Conservation (phyloP, 192 early-diverging fungal genomes). For the Allomyces macrogynus region DNA sequence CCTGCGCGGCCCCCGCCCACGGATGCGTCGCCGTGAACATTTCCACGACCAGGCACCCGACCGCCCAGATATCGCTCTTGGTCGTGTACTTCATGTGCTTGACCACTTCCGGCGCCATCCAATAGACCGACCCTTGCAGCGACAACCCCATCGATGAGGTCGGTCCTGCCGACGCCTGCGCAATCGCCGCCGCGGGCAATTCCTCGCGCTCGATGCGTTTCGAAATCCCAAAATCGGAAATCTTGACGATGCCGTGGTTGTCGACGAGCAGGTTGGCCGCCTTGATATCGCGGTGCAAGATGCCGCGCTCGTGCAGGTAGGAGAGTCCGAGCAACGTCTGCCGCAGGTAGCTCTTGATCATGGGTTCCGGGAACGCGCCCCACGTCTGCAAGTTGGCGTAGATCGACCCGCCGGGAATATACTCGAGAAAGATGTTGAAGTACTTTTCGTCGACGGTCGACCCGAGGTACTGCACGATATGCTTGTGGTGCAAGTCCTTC, state of each 20-base stretch:
- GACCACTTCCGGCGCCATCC: conserved; percentile 99
- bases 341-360: conserved; percentile 63
- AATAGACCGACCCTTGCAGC: conserved; percentile 86
- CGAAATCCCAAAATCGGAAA: conserved; percentile 97
- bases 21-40: conserved; percentile 96
- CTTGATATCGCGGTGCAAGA: conserved; percentile 50
- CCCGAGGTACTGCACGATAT: conserved; percentile 90
- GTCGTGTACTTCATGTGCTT: conserved; percentile 76
- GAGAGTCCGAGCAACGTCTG: conserved; percentile 84
- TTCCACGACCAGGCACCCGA: conserved; percentile 91
- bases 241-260: conserved; percentile 82
- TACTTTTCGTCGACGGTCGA: conserved; percentile 50
- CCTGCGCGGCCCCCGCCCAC: conserved; percentile 56
- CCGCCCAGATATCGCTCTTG: conserved; percentile 84
- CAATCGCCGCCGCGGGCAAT: conserved; percentile 5
- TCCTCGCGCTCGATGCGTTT: conserved; percentile 34
- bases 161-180: conserved; percentile 14
- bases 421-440: conserved; percentile 90
- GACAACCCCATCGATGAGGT: conserved; percentile 44
- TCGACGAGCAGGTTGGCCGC: conserved; percentile 35
- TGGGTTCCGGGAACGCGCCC: conserved; percentile 65
- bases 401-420: conserved; percentile 92
- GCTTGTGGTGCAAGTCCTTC: conserved; percentile 77
- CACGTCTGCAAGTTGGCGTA: conserved; percentile 62
- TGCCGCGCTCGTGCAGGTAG: conserved; percentile 82